Evolutionary conservation across 2,329 filamentous ascomycete species (phyloP), one percentile per base, ranked within the genome.

Genomic region (Colletotrichum theobromicola): DNA sequence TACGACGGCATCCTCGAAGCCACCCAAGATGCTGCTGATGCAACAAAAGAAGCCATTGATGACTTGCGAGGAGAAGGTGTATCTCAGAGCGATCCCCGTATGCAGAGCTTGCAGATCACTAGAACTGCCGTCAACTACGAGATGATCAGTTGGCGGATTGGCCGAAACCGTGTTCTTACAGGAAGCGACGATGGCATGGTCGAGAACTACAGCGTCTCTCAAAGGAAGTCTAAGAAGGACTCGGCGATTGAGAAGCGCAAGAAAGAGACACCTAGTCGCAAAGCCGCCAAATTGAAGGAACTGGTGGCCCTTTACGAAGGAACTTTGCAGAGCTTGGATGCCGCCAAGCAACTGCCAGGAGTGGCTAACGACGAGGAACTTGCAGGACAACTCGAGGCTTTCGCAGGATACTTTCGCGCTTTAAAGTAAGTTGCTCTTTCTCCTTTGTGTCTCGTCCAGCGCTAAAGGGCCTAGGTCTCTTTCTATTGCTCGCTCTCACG

Each of bases 81-180:
- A 16, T 90, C 94, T 26, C 94, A 95, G 82, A 93, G 95, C 71
- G 96, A 99, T 80, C 86, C 91, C 42, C 92, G 95, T 72, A 95
- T 99, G 92, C 97, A 99, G 84, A 93, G 95, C 79, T 87, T 99
- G 60, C 96, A 98, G 78, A 94, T 99, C 73, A 98, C 96, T 5
- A 93, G 94, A 75, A 97, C 97, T 0, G 95, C 96, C 2, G 95
- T 98, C 71, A 98, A 97, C 83, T 98, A 98, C 83, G 94, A 95
- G 77, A 92, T 98, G 84, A 94, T 99, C 71, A 96, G 95, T 81
- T 98, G 96, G 96, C 91, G 97, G 82, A 94, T 98, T 77, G 96
- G 96, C 30, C 93, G 97, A 62, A 98, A 99, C 83, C 90, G 97
- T 68, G 93, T 98, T 0, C 87, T 99, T 76, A 94, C 95, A 66